These are phyloP conservation scores for Pythium rishiriense DNA, from an alignment of 352 stramenopile species.

Conservation along the genomic window DNA sequence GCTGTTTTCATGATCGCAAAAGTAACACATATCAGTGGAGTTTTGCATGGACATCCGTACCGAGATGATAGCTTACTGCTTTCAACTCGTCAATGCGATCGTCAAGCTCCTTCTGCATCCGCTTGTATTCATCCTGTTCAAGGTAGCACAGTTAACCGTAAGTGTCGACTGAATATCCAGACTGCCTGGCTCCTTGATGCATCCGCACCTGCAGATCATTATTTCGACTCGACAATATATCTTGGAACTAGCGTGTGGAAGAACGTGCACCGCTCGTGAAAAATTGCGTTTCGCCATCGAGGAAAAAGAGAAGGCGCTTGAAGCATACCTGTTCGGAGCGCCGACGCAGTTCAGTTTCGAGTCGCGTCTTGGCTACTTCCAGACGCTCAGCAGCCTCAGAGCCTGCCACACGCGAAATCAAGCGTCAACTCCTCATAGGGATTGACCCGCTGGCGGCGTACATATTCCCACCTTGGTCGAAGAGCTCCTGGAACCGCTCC, in stretches of 20 bases:
- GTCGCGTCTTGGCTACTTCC: slow-evolving; percentile 57
- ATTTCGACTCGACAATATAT: slow-evolving; percentile 69
- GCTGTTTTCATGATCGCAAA: slow-evolving; percentile 17
- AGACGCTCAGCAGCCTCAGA: slow-evolving; percentile 64
- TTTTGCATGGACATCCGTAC: no score
- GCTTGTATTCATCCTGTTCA: slow-evolving; percentile 58
- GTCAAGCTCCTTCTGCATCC: slow-evolving; percentile 75
- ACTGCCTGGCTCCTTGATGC: not conserved
- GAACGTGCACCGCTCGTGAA: not conserved
- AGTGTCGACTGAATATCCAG: not conserved
- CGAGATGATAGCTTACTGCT: not conserved
- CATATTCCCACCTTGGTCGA: slow-evolving; percentile 34
- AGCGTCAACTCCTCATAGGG: no score
- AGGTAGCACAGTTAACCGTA: not conserved
- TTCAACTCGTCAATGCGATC: not conserved
- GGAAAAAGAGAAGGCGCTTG: no score
- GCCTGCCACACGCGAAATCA: slow-evolving; percentile 19
- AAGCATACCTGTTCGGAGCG: slow-evolving; percentile 37
- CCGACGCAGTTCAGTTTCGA: slow-evolving; percentile 68
- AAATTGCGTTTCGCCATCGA: not conserved
- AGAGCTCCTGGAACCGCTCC: slow-evolving; percentile 59
- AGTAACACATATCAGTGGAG: not conserved
- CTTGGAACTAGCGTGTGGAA: slow-evolving; percentile 41
- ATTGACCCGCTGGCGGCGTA: not conserved
- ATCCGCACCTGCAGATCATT: slow-evolving; percentile 52